These are phyloP conservation scores for Psilocybe sp. DNA, from an alignment of 768 basidiomycete species.

Conservation along the genomic window DNA sequence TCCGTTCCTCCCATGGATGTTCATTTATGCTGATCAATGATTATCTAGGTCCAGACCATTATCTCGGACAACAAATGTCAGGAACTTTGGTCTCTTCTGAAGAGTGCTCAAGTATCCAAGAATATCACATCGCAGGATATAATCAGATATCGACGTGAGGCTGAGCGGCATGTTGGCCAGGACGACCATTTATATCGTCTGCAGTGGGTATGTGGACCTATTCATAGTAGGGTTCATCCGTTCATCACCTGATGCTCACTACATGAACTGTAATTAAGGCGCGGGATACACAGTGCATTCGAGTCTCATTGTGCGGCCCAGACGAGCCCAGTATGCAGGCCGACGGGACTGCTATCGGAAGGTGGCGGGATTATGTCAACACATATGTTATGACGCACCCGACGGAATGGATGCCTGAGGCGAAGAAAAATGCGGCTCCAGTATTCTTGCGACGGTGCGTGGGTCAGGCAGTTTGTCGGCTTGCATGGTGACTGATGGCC, in stretches of 20 bases:
- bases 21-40: conserved; percentile 2
- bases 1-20: neutral
- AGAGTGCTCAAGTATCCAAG: conserved; percentile 55
- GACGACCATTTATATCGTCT: conserved; percentile 78
- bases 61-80: conserved; percentile 82
- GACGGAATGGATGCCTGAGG: conserved; percentile 65
- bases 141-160: conserved; percentile 76
- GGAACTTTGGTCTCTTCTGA: conserved; percentile 77
- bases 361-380: conserved; percentile 76
- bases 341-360: conserved; percentile 43
- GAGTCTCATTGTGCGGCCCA: conserved; percentile 55
- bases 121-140: conserved; percentile 59
- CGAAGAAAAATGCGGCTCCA: conserved; percentile 30
- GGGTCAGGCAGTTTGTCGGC: conserved; percentile 13
- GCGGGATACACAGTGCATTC: conserved; percentile 49
- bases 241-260: conserved; percentile 11
- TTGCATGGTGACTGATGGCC: conserved; percentile 23
- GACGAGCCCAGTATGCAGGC: conserved; percentile 67
- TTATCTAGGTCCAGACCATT: conserved; percentile 76
- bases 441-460: conserved; percentile 62
- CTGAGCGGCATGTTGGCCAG: conserved; percentile 69
- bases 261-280: conserved; percentile 39
- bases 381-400: conserved; percentile 69
- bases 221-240: conserved; percentile 3
- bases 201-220: conserved; percentile 64